Evolutionary conservation across 306 rosid genomes (phyloP), one percentile per base, ranked within the genome.

Genomic region (Cucurbita maxima): DNA sequence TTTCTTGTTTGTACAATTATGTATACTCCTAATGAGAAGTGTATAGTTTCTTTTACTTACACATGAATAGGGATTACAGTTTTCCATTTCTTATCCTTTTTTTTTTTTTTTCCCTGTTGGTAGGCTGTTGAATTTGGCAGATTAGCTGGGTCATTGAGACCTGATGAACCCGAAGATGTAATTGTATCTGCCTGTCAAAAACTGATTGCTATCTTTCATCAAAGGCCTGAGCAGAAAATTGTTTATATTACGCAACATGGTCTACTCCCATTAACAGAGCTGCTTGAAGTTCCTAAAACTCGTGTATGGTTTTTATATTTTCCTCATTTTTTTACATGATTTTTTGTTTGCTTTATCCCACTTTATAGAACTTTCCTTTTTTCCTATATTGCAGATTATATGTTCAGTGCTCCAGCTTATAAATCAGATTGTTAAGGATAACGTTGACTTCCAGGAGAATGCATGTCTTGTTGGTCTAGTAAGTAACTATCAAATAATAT

Each of bases 391-490:
- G 56, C 96, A 95, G 99, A 88, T 91, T 75, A 86, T 87, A 78
- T 95, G 99, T 82, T 89, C 97, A 48, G 99, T 91, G 79, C 97
- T 95, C 80, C 97, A 95, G 83, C 92, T 95, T 79, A 79, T 91
- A 83, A 95, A 95, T 86, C 99, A 86, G 86, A 84, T 95, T 68
- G 79, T 95, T 75, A 95, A 82, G 72, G 97, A 91, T 83, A 95
- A 89, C 76, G 79, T 86, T 51, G 99, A 89, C 81, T 91, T 91
- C 78, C 99, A 88, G 79, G 99, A 91, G 84, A 95, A 91, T 67
- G 99, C 99, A 3, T 91, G 99, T 79, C 96, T 91, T 79, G 95
- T 95, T 78, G 99, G 99, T 82, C 80, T 95, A 90, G 99, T 95
- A 82, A 87, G 96, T 85, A 61, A 54, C 36, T 34, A 8, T n/a